Evolutionary conservation across 106 monocot genomes (phyloP), one percentile per base, ranked within the genome.

Genomic region (Dioscorea dumetorum): DNA sequence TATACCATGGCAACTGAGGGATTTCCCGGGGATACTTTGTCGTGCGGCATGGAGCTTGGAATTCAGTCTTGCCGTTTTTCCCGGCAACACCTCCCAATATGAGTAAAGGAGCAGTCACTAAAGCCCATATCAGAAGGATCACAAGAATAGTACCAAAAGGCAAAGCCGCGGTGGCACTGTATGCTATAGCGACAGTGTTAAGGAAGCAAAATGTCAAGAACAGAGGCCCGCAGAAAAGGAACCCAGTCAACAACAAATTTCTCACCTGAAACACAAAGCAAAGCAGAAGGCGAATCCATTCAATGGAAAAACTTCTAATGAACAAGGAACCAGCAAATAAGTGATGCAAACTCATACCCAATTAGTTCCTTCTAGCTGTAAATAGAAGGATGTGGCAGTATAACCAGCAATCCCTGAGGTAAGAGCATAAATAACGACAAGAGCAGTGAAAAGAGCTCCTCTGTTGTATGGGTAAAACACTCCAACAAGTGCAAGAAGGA

Each of bases 31-130:
- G 58, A 24, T 70, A 28, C 16, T 70, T 60, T 48, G 48, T 70
- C 5, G 70, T 70, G 17, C 60, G 48, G 22, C 70, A 70, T 17
- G 70, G 70, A 48, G 70, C 60, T 49, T 60, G 58, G 48, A 70
- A 70, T 33, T 24, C 60, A n/a, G 48, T n/a, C 48, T 70, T 48
- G 48, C 58, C 48, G 15, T 60, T 59, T 48, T 70, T 58, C 8
- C 70, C 70, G 49, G 60, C 60, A 70, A 70, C 18, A 15, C 70
- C 70, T 24, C 70, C 70, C 60, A 60, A 24, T 10, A 70, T 41
- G 16, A 70, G 70, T 58, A 69, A 58, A 58, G 69, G 69, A 41
- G 69, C 57, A 6, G 69, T 69, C 15, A 70, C 60, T 0, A 70
- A 49, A 4, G 49, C 32, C 60, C 58, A 60, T 60, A 60, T 60